These are phyloP conservation scores for Helichrysum umbraculigerum DNA, from an alignment of 129 eudicot species.

Conservation along the genomic window DNA sequence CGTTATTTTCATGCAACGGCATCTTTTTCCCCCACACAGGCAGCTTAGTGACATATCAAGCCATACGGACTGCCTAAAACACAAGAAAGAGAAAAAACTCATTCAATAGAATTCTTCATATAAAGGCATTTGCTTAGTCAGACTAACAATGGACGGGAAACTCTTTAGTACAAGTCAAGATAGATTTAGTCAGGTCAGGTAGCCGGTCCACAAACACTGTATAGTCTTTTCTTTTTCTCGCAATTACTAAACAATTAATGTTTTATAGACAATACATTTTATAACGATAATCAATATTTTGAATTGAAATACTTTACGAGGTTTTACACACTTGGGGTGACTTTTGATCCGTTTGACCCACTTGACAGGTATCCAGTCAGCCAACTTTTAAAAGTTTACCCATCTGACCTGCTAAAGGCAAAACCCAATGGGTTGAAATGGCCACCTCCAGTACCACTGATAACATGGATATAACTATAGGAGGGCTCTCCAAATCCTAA, in stretches of 20 bases:
- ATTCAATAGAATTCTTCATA: background rate
- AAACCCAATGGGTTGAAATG: background rate
- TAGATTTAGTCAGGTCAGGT: background rate
- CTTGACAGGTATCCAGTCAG: background rate
- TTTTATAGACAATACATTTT: background rate
- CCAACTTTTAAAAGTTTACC: background rate
- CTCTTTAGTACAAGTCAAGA: background rate
- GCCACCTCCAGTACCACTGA: background rate
- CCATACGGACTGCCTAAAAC: constrained; percentile 17
- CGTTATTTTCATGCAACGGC: constrained; percentile 2
- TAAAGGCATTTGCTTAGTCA: background rate
- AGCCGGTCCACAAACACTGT: background rate
- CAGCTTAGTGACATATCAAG: background rate
- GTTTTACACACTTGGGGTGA: background rate
- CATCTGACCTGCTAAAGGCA: background rate
- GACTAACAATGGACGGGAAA: background rate
- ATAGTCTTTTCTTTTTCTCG: background rate
- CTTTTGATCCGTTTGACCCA: background rate
- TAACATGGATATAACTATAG: background rate
- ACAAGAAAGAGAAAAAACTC: background rate
- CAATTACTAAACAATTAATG: background rate
- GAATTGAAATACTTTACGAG: background rate
- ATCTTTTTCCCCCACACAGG: background rate
- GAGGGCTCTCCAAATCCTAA: background rate
- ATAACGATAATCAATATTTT: background rate